Conservation (phyloP, 75 land plant genomes). For the Chamaecyparis obtusa region DNA sequence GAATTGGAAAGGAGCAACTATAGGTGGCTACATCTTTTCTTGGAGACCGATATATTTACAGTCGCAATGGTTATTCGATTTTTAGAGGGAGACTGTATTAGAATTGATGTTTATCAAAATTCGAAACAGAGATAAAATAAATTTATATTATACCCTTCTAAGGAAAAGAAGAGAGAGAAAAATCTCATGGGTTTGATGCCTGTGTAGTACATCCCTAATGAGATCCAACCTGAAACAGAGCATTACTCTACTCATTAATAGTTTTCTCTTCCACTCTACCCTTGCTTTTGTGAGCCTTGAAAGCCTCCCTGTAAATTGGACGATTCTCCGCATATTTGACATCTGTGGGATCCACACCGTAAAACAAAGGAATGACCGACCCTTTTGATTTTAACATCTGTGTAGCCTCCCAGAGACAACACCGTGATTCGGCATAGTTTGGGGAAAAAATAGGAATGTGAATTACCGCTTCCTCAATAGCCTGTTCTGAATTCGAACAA, state of each 20-base stretch:
- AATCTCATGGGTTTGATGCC: neutral
- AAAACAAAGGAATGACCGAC: neutral
- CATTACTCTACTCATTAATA: neutral
- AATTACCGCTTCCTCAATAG: neutral
- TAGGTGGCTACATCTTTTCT: too few species aligned
- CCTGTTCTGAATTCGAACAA: neutral
- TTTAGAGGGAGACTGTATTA: too few species aligned
- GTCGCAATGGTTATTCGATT: too few species aligned
- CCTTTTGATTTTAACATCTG: neutral
- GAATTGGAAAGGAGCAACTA: too few species aligned
- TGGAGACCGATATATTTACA: too few species aligned
- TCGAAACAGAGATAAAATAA: too few species aligned
- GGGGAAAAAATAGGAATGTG: constrained; percentile 4
- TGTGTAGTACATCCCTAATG: neutral
- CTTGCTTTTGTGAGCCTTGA: neutral
- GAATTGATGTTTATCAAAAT: too few species aligned
- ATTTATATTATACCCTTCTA: too few species aligned
- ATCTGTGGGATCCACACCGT: neutral
- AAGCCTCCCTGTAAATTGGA: neutral
- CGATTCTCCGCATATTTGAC: neutral
- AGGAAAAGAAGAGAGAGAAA: neutral
- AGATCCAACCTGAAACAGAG: neutral
- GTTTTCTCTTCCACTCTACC: neutral
- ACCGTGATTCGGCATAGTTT: neutral
- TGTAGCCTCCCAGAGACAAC: constrained; percentile 3